phyloP scores from a whole-genome alignment of 2,329 filamentous ascomycete species.

The Calonectria fujianensis region DNA sequence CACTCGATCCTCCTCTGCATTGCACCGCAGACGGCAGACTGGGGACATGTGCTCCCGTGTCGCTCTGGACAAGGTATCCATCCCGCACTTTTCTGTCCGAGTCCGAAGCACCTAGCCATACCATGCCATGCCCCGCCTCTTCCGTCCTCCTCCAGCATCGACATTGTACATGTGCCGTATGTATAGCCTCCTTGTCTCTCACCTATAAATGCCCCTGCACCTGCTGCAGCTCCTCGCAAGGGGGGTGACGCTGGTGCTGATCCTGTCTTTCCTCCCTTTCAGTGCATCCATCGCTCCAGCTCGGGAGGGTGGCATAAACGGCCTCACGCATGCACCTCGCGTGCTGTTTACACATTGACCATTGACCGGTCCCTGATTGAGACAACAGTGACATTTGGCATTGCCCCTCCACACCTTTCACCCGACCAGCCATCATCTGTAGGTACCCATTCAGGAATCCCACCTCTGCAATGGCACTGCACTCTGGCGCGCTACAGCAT shows the following conservation, averaged over 20 bases:
- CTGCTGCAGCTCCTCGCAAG: conserved; percentile 29
- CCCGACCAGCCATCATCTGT: conserved; percentile 6
- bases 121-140: conserved; percentile 6
- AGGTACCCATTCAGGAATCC: conserved; percentile 8
- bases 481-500: neutral
- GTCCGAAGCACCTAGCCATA: conserved; percentile 4
- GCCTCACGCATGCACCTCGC: conserved; percentile 7
- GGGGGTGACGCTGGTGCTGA: conserved; percentile 36
- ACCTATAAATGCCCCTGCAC: conserved; percentile 18
- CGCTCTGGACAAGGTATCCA: conserved; percentile 16
- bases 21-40: conserved; percentile 4
- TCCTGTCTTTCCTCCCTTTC: conserved; percentile 33
- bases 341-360: conserved; percentile 5
- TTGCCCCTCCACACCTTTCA: conserved; percentile 33
- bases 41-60: conserved; percentile 8
- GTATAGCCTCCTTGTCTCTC: conserved; percentile 1
- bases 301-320: conserved; percentile 19
- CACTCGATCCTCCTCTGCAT: conserved; percentile 21
- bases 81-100: conserved; percentile 5
- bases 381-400: conserved; percentile 1
- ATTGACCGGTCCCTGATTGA: conserved; percentile 25
- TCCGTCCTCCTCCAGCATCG: neutral
- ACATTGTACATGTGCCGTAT: neutral
- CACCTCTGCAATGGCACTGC: conserved; percentile 1
- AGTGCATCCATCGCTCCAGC: conserved; percentile 7